Percentiles rank a stretch among this genome's conserved stretches.
These are phyloP conservation scores for Pecoramyces ruminantium DNA, from an alignment of 192 early-diverging fungal genomes.

Conservation along the genomic window DNA sequence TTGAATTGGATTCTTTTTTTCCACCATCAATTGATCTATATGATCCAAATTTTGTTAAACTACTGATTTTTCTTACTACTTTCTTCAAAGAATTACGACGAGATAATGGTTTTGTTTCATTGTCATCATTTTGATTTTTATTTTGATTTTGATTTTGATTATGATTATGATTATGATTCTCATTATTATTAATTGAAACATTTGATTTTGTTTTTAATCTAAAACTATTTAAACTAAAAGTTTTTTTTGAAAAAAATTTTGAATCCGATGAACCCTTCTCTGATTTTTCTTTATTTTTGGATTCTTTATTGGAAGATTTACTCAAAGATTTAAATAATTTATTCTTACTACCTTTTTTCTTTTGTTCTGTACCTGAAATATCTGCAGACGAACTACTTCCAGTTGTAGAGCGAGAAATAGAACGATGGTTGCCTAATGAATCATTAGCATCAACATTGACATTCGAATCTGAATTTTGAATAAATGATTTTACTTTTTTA, in stretches of 20 bases:
- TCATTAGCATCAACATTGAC: no score
- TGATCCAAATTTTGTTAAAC: no score
- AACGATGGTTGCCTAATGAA: no score
- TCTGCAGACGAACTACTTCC: neutral
- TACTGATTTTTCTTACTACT: no score
- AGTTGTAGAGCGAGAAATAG: neutral
- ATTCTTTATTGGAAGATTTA: neutral
- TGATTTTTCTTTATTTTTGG: neutral
- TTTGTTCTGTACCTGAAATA: neutral
- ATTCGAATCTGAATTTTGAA: neutral
- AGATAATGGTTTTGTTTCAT: neutral
- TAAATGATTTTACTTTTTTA: neutral
- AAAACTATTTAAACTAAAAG: neutral
- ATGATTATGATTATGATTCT: neutral
- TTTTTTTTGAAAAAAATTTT: neutral
- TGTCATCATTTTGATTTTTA: no score
- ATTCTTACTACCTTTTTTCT: no score
- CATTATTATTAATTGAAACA: neutral
- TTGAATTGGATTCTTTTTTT: no score
- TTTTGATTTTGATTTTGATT: neutral
- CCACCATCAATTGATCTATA: no score
- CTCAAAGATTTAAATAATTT: no score
- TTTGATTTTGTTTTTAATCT: neutral
- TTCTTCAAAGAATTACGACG: neutral
- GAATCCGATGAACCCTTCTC: neutral